Evolutionary conservation across 176 grass and related monocot species (phyloP), one percentile per base, ranked within the genome.

Genomic region (Raddia guianensis): DNA sequence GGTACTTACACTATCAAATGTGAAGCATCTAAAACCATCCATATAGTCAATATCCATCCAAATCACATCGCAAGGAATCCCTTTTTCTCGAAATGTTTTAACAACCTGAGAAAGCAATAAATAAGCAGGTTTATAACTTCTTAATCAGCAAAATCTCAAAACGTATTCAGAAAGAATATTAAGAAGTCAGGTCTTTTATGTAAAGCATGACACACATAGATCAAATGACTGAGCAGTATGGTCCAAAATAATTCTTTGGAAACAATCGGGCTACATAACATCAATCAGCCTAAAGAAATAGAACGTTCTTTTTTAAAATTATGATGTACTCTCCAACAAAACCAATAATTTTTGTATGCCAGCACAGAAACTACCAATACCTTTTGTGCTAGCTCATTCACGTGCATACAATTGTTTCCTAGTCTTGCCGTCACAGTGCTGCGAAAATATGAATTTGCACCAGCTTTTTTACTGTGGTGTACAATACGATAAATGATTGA

Each of bases 1-100:
- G 46, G 9, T 66, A 85, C 87, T 80, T 87, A 94, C 95, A 71
- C 81, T 61, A 82, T 98, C 92, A 87, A 94, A 94, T 5, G 90
- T 98, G 68, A 98, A 98, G 89, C 95, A 98, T 68, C 74, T 89
- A 80, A 98, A 98, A 80, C 95, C 95, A 84, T 98, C 75, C 95
- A 98, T 98, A 86, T 98, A 94, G 60, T 98, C 92, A 71, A 98
- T 94, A 84, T 98, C 95, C 95, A 98, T 98, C 95, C 95, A 98
- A 78, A 98, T 72, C 51, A 98, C 95, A 93, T 98, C 95, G 48
- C 95, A 94, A 75, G 95, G 95, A 87, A 98, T 98, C 37, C 81
- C 61, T 85, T 93, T 98, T 63, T 98, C 86, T 75, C 95, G 82
- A 89, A 98, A 98, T 69, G 88, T 98, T 87, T 68, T 89, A 33